A percentile compares a stretch with the other conserved stretches of the same genome.
These are phyloP conservation scores for Amaranthus cruentus DNA, from an alignment of 148 eudicot genomes.

Conservation along the genomic window DNA sequence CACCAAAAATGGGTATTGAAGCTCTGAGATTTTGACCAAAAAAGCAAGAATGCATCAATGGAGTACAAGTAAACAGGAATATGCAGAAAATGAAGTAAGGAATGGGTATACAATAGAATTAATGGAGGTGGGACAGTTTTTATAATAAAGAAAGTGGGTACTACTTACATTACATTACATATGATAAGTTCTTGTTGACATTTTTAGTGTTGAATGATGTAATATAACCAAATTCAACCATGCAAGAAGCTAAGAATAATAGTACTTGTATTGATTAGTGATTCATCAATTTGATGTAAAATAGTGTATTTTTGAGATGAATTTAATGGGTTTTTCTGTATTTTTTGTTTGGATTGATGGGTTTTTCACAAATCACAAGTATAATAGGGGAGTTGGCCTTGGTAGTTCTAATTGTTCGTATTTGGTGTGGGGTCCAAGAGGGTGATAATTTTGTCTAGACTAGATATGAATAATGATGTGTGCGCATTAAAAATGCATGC, in stretches of 20 bases:
- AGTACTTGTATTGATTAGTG: background rate
- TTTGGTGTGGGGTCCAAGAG: background rate
- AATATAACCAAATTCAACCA: background rate
- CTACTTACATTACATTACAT: background rate
- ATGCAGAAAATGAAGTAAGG: background rate
- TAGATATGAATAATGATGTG: background rate
- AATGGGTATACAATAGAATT: background rate
- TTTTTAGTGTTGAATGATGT: background rate
- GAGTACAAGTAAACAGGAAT: background rate
- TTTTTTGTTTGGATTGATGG: background rate
- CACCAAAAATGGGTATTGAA: background rate
- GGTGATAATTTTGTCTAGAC: constrained; percentile 6
- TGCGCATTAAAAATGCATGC: background rate
- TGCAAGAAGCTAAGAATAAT: background rate
- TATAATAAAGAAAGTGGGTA: too few species aligned
- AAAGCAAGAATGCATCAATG: constrained; percentile 2
- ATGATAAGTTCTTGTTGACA: constrained; percentile 3
- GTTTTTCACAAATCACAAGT: constrained; percentile 7
- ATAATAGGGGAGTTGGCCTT: background rate
- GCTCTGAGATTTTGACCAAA: background rate
- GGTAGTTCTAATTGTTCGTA: background rate
- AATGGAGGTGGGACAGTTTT: background rate
- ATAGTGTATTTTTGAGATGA: background rate
- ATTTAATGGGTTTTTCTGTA: background rate
- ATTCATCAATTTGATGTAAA: background rate